phyloP scores from a whole-genome alignment of 2,329 filamentous ascomycete species.

The Plectosphaerella sp. region DNA sequence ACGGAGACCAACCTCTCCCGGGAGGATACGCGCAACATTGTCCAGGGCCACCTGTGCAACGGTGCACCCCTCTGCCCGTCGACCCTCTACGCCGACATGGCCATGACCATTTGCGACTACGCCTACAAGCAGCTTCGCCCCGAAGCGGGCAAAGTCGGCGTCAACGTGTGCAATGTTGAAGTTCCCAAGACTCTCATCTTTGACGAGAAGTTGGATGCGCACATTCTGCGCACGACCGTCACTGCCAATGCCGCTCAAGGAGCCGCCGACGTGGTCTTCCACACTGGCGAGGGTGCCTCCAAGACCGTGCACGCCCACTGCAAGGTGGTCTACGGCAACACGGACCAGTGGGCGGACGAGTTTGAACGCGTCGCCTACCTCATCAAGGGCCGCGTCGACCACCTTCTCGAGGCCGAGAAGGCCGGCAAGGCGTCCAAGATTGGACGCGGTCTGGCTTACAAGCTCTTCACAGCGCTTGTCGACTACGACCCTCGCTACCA shows the following conservation, averaged over 20 bases:
- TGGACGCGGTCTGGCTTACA: conserved; percentile 73
- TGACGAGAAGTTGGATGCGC: conserved; percentile 36
- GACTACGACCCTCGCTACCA: conserved; percentile 50
- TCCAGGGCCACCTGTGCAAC: conserved; percentile 65
- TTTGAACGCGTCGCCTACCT: conserved; percentile 67
- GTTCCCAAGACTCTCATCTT: conserved; percentile 67
- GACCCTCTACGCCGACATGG: conserved; percentile 54
- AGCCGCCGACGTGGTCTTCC: conserved; percentile 52
- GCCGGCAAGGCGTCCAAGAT: conserved; percentile 67
- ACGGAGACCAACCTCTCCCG: conserved; percentile 64
- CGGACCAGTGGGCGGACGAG: conserved; percentile 56
- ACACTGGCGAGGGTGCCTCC: conserved; percentile 54
- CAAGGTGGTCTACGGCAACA: conserved; percentile 54
- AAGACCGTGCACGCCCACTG: conserved; percentile 59
- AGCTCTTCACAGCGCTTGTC: conserved; percentile 52
- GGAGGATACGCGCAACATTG: conserved; percentile 54
- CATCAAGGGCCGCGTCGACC: conserved; percentile 58
- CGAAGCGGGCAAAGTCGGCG: conserved; percentile 47
- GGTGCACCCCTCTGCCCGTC: conserved; percentile 63
- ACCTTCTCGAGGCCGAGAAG: conserved; percentile 55
- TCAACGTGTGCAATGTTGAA: conserved; percentile 64
- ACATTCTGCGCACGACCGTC: conserved; percentile 57
- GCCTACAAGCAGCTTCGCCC: conserved; percentile 59
- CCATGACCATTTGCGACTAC: conserved; percentile 58
- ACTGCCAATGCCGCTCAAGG: conserved; percentile 54